phyloP scores from a whole-genome alignment of 805 yeast species.

The Ogataea degrootiae region DNA sequence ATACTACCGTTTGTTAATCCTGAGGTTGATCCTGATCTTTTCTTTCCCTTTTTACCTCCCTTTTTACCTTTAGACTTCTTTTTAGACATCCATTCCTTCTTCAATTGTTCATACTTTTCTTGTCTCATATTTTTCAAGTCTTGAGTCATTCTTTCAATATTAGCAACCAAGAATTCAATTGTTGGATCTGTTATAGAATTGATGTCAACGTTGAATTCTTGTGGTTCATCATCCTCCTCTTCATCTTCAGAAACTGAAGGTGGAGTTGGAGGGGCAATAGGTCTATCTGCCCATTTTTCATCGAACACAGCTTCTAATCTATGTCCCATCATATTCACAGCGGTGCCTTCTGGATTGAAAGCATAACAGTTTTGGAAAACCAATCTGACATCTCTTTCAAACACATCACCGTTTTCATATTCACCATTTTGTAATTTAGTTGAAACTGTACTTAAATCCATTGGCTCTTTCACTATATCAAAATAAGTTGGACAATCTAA shows the following conservation, averaged over 20 bases:
- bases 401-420: constrained; percentile 84
- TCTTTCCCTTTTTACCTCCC: constrained; percentile 21
- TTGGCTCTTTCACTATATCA: constrained; percentile 84
- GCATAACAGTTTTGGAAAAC: constrained; percentile 85
- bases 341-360: constrained; percentile 96
- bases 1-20: constrained; percentile 11
- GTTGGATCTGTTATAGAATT: constrained; percentile 81
- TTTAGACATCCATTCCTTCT: constrained; percentile 54
- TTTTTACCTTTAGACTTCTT: constrained; percentile 38
- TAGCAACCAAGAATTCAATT: constrained; percentile 82
- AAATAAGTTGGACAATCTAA: constrained; percentile 86
- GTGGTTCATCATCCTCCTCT: constrained; percentile 28
- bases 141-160: constrained; percentile 76
- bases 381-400: constrained; percentile 75
- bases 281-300: constrained; percentile 83
- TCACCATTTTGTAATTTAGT: constrained; percentile 78
- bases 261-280: constrained; percentile 61
- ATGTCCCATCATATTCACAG: constrained; percentile 94
- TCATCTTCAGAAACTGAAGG: constrained; percentile 38
- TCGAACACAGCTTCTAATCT: constrained; percentile 81
- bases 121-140: constrained; percentile 80
- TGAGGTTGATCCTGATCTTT: constrained; percentile 11
- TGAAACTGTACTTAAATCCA: constrained; percentile 88
- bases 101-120: constrained; percentile 64
- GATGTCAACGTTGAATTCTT: constrained; percentile 54